A percentile compares a stretch with the other conserved stretches of the same genome.
These are phyloP conservation scores for Fusarium paranaense DNA, from an alignment of 2,329 filamentous ascomycete species.

Conservation along the genomic window DNA sequence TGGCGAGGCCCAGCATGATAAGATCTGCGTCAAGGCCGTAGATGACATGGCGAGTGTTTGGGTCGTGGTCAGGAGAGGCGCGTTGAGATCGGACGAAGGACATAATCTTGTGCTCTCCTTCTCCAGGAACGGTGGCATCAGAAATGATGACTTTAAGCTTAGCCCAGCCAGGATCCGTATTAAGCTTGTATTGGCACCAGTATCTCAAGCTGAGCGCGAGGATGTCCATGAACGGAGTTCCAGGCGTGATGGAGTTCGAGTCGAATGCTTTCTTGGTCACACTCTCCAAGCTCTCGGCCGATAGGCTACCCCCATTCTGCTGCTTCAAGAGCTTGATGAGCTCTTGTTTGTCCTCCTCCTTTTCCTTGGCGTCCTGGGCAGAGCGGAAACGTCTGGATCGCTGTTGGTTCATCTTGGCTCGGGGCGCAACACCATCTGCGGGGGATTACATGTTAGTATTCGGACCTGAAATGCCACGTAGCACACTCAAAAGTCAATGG, in stretches of 20 bases:
- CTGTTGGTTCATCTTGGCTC: conserved; percentile 99
- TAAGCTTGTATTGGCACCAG: conserved; percentile 98
- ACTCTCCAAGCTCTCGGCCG: conserved; percentile 70
- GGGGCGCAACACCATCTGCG: conserved; percentile 91
- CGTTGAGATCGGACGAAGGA: conserved; percentile 95
- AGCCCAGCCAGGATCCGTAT: conserved; percentile 95
- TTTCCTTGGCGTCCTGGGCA: conserved; percentile 93
- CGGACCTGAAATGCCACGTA: too few species aligned
- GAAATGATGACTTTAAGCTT: conserved; percentile 98
- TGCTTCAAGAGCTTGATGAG: conserved; percentile 86
- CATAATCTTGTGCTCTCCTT: conserved; percentile 99
- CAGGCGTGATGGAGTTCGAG: conserved; percentile 87
- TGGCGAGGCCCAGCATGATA: conserved; percentile 97
- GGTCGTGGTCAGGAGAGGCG: conserved; percentile 89
- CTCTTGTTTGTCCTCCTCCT: conserved; percentile 90
- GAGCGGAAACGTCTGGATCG: conserved; percentile 94
- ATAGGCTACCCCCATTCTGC: conserved; percentile 75
- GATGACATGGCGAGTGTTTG: conserved; percentile 97
- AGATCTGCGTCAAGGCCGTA: conserved; percentile 98
- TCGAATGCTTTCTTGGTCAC: conserved; percentile 93
- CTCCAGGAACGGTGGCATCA: conserved; percentile 95
- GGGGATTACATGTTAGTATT: conserved; percentile 42
- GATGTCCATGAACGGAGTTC: conserved; percentile 98
- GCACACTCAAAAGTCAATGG: neutral
- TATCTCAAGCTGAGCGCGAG: conserved; percentile 90